These are phyloP conservation scores for Pichia sp. DNA, from an alignment of 1,139 yeast species.

Conservation along the genomic window DNA sequence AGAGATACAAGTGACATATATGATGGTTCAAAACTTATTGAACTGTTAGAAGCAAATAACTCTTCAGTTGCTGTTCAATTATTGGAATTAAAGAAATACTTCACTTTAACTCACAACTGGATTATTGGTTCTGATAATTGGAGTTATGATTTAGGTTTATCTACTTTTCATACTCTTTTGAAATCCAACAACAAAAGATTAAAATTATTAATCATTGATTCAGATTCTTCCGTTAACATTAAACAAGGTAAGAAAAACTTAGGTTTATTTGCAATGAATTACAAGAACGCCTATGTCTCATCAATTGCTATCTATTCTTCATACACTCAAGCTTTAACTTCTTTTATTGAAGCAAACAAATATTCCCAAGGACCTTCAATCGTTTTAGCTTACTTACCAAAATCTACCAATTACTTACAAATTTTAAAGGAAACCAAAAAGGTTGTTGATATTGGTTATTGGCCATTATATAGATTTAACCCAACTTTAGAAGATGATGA, in stretches of 20 bases:
- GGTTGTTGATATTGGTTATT: slow-evolving; percentile 89
- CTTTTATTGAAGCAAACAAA: slow-evolving; percentile 80
- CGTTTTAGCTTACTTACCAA: slow-evolving; percentile 87
- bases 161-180: slow-evolving; percentile 84
- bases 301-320: slow-evolving; percentile 92
- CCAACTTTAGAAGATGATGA: slow-evolving; percentile 50
- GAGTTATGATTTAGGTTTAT: slow-evolving; percentile 88
- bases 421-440: slow-evolving; percentile 80
- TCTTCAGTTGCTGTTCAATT: slow-evolving; percentile 37
- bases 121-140: slow-evolving; percentile 91
- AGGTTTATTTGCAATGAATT: slow-evolving; percentile 93
- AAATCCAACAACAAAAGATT: slow-evolving; percentile 64
- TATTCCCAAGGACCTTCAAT: slow-evolving; percentile 81
- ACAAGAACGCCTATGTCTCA: slow-evolving; percentile 85
- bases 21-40: slow-evolving; percentile 33
- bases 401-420: slow-evolving; percentile 54
- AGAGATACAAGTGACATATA: slow-evolving; percentile 27
- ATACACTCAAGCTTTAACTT: slow-evolving; percentile 86
- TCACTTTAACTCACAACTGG: slow-evolving; percentile 60
- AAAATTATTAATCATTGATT: slow-evolving; percentile 82
- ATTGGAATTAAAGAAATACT: slow-evolving; percentile 40
- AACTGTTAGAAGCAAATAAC: slow-evolving; percentile 23
- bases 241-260: slow-evolving; percentile 76
- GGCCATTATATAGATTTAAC: slow-evolving; percentile 90
- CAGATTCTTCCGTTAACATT: slow-evolving; percentile 66